Base-by-base conservation (phyloP, 106 monocot genomes). In the Acorus calamus region DNA sequence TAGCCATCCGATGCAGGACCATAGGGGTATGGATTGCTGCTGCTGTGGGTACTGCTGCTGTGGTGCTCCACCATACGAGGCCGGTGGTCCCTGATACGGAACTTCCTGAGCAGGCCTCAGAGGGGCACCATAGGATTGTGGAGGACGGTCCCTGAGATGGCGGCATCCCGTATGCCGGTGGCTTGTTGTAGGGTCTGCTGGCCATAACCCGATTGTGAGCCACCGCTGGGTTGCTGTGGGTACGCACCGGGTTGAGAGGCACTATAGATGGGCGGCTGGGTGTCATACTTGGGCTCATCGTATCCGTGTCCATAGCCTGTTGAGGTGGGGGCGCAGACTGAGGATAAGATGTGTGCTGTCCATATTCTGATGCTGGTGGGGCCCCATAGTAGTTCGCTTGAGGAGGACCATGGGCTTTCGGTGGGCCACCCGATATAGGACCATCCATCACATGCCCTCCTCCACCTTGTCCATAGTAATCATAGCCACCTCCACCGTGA, bases 381-480 rank as follows among this genome's bases (percentile, higher is more conserved):
- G 66, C 83, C 8, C 85, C 84, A 59, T 82, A 82, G 62, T 81
- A 88, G 67, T 67, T 76, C 42, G 64, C 61, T 5, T 71, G 72
- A 28, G 28, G 28, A 28, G 28, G 28, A 28, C 28, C 28, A 28
- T 28, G 28, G 28, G 28, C 28, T 28, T 28, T 28, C 1, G 28
- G 28, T 28, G 28, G 28, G 28, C 28, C 28, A 28, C 28, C 28
- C 28, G 28, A 28, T 28, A 28, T 28, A 28, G 28, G 28, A 28
- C 28, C 28, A 1, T 28, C 28, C 28, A 28, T 28, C 28, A 28
- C 28, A 28, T 28, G 28, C 28, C 28, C 28, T 28, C 28, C 28
- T 28, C 78, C 63, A 7, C 86, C 83, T 57, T 84, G 85, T 11
- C 77, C 71, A 67, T 90, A 90, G 54, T 86, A 90, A 57, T 85